Conservation (phyloP, 140 eudicot species). For the Cichorium intybus region DNA sequence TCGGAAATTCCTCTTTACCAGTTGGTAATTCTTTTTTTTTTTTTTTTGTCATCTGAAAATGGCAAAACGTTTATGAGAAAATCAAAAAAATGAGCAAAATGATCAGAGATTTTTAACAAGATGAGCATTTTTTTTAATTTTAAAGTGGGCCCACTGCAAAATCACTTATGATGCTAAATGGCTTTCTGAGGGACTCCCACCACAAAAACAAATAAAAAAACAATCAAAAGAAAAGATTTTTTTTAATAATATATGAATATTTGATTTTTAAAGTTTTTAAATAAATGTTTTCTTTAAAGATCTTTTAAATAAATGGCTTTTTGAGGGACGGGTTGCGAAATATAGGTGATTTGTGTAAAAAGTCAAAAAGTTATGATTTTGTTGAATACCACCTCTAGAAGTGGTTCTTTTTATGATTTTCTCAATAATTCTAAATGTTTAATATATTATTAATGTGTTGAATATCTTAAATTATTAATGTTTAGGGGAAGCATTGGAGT, state of each 20-base stretch:
- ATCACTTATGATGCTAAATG: too few relatives aligned
- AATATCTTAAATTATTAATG: not conserved
- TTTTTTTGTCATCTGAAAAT: not conserved
- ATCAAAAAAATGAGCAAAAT: not conserved
- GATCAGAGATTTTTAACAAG: not conserved
- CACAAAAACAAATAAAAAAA: too few relatives aligned
- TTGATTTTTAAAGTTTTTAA: too few relatives aligned
- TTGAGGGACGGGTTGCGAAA: too few relatives aligned
- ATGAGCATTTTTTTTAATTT: not conserved
- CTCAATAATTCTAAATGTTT: not conserved
- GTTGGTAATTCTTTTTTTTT: conserved; percentile 54
- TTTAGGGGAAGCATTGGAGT: conserved; percentile 93
- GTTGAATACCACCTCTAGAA: not conserved
- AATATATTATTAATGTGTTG: not conserved
- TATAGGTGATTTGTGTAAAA: too few relatives aligned
- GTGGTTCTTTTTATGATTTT: not conserved
- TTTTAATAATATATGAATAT: too few relatives aligned
- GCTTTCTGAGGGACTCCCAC: too few relatives aligned
- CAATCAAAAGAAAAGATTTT: too few relatives aligned
- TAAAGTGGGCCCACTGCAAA: too few relatives aligned
- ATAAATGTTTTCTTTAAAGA: too few relatives aligned
- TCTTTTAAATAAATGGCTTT: too few relatives aligned
- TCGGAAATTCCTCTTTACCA: conserved; percentile 72
- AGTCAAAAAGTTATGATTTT: not conserved
- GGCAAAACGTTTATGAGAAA: not conserved